phyloP scores from a whole-genome alignment of 345 rosid species.

The Citrus maxima region DNA sequence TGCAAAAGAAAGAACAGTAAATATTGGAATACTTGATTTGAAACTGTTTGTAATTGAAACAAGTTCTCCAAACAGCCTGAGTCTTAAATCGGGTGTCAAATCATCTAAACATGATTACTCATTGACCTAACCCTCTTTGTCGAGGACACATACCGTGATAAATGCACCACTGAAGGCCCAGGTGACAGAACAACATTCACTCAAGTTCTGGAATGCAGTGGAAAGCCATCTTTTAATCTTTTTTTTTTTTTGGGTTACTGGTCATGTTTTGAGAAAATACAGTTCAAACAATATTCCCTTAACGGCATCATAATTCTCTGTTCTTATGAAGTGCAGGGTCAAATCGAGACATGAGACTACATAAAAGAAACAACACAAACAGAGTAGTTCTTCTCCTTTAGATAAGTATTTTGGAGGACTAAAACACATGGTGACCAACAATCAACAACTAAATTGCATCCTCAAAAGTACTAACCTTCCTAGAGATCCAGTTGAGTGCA shows the following conservation, averaged over 20 bases:
- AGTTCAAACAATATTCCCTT: not conserved
- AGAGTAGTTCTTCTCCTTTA: not conserved
- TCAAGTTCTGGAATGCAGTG: not conserved
- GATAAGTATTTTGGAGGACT: not conserved
- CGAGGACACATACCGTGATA: not conserved
- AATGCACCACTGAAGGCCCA: not conserved
- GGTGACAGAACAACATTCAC: not conserved
- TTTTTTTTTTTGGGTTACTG: no score
- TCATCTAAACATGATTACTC: not conserved
- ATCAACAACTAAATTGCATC: not conserved
- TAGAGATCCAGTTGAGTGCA: conserved; percentile 96
- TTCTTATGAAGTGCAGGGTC: not conserved
- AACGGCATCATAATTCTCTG: not conserved
- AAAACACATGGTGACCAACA: not conserved
- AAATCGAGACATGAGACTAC: not conserved
- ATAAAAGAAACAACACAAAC: not conserved
- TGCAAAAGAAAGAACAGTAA: not conserved
- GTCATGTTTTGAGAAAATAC: not conserved
- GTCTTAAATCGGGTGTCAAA: not conserved
- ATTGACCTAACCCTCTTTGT: not conserved
- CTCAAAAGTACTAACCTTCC: conserved; percentile 69
- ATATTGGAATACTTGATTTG: not conserved
- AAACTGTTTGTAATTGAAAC: not conserved
- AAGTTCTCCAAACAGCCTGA: not conserved
- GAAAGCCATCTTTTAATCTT: not conserved